A percentile compares a stretch with the other conserved stretches of the same genome.
Conservation (phyloP, 176 grass and related monocot genomes). For the Aechmea fasciata region DNA sequence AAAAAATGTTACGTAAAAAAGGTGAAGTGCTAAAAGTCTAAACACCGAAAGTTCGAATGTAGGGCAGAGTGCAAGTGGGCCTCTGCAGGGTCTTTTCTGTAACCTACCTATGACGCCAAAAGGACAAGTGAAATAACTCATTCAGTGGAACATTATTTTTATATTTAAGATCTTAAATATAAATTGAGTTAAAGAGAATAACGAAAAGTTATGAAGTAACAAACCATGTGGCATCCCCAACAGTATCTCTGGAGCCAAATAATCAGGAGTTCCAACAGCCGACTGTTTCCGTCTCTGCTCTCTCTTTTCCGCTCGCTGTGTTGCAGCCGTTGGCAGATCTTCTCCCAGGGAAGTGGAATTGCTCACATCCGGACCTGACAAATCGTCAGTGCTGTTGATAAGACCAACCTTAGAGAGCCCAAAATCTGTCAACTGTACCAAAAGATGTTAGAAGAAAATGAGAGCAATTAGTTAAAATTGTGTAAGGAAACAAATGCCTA, state of each 20-base stretch:
- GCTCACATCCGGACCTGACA: slow-evolving; percentile 88
- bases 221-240: slow-evolving; percentile 84
- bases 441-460: slow-evolving; percentile 8
- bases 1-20: not conserved
- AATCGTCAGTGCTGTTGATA: slow-evolving; percentile 99
- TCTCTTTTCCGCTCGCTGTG: slow-evolving; percentile 56
- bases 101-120: no score
- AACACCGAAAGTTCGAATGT: no score
- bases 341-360: slow-evolving; percentile 50
- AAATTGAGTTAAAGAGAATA: not conserved
- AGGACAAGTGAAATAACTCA: not conserved
- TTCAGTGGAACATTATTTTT: no score
- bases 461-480: slow-evolving; percentile 1
- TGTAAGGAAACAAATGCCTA: not conserved
- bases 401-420: slow-evolving; percentile 94
- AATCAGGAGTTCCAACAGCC: slow-evolving; percentile 93
- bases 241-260: slow-evolving; percentile 93
- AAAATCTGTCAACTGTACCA: slow-evolving; percentile 73
- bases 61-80: not conserved
- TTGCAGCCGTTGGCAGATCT: slow-evolving; percentile 32
- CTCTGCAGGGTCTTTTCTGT: no score
- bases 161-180: no score
- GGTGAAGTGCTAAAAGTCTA: not conserved
- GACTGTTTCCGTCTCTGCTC: slow-evolving; percentile 77
- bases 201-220: not conserved